phyloP scores from a whole-genome alignment of 2,329 filamentous ascomycete species.

The Beauveria pseudobassiana region DNA sequence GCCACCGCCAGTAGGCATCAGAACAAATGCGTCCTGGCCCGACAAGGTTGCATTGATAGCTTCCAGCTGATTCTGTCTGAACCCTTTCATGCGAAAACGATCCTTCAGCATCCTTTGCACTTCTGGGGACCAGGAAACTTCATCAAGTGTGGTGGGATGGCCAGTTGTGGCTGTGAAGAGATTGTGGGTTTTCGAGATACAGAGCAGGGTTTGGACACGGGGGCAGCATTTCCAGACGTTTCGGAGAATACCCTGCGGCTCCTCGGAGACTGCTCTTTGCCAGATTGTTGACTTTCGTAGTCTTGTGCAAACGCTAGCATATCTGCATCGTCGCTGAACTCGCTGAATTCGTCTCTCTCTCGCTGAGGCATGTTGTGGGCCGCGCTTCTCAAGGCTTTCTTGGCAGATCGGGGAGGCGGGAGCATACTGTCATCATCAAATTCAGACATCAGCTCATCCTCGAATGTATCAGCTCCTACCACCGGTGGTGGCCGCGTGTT shows the following conservation, averaged over 20 bases:
- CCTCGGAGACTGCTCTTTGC: conserved; percentile 16
- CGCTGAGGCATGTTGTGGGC: conserved; percentile 13
- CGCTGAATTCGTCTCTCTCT: conserved; percentile 32
- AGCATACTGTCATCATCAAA: conserved; percentile 22
- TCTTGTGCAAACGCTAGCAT: conserved; percentile 46
- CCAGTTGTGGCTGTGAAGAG: conserved; percentile 19
- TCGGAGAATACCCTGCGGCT: conserved; percentile 36
- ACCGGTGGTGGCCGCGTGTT: neutral
- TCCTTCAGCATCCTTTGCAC: conserved; percentile 75
- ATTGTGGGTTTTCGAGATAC: conserved; percentile 22
- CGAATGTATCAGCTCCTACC: neutral
- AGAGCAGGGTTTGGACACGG: conserved; percentile 25
- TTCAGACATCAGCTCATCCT: conserved; percentile 23
- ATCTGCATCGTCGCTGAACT: conserved; percentile 43
- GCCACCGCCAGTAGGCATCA: conserved; percentile 96
- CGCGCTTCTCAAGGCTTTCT: neutral
- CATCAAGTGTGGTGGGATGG: conserved; percentile 48
- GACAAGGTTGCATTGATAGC: conserved; percentile 88
- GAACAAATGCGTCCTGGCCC: conserved; percentile 84
- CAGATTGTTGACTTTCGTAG: conserved; percentile 36
- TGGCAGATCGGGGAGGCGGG: neutral
- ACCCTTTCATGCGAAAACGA: conserved; percentile 76
- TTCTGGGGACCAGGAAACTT: conserved; percentile 77
- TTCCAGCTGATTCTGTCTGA: conserved; percentile 85
- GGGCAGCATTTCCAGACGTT: conserved; percentile 39